Base-by-base conservation (phyloP, 1,284 basidiomycete species). In the Anthracocystis walkeri region DNA sequence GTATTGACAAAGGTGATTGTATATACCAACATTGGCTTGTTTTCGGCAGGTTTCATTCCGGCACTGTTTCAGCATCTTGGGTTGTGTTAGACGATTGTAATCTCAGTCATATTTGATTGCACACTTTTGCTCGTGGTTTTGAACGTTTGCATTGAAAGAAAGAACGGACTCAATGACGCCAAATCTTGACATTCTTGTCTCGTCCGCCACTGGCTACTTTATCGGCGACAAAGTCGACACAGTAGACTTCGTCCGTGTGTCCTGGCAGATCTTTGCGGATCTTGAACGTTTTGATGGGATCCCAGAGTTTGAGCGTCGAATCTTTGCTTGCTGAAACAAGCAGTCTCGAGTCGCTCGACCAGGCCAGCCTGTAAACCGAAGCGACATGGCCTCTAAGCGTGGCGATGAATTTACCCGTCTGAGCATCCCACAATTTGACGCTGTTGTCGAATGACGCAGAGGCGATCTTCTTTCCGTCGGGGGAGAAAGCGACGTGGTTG, bases 171-270 rank as follows among this genome's bases (percentile, higher is more conserved):
- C 51, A 83, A 50, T 81, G 74, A 20, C 75, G 68, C 83, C 83
- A 84, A 27, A 90, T 89, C 81, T 89, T 90, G 61, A 90, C 87
- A 27, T 87, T 87, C 85, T 88, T 88, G 76, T 90, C 89, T 52
- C 88, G 84, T 0, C 97, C 96, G 14, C 95, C 97, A 84, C 94
- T 96, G 69, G 97, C 95, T 33, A 98, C 90, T 86, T 98, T 98
- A 87, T 99, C 96, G 1, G 95, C 96, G 14, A 81, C 77, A 53
- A 82, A 84, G 55, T 83, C 82, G 21, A 99, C 96, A 82, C 96
- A 99, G 87, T 98, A 98, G 27, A 99, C 96, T 85, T 99, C 97
- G 82, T 99, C 96, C 0, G 92, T 93, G 84, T 99, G 97, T 3
- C 96, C 97, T 0, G 95, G 94, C 25, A 99, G 89, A 85, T 99